Evolutionary conservation across 345 rosid genomes (phyloP), one percentile per base, ranked within the genome.

Genomic region (Arabidopsis suecica): DNA sequence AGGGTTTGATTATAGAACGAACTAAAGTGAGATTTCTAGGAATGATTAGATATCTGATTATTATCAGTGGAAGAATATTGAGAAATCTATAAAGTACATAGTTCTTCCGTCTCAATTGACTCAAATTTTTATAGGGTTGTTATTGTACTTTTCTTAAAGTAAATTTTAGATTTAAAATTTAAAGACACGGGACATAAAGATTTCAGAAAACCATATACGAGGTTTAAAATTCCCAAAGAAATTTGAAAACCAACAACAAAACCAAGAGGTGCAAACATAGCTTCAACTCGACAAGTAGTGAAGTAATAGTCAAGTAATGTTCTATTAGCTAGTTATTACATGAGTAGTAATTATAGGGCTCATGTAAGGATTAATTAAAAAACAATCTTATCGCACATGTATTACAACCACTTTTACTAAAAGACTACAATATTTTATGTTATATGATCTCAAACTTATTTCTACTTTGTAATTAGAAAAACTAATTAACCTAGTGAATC

Each of bases 11-110:
- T 50, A 75, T 56, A 41, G 40, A 74, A 51, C 69, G 37, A 68
- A 25, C 23, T 32, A 75, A 68, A 75, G 55, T 68, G 61, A 75
- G 62, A 50, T 75, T 32, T 60, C 1, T 6, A 54, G 48, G 38
- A 20, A 68, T 68, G 63, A 75, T 68, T 75, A 59, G 73, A 68
- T 67, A 67, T 34, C 38, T 30, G 36, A 47, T 75, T 30, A 38
- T 67, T 20, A 38, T 6, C 22, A 30, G 59, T 75, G 45, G 38
- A 50, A 40, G n/a, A 66, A 58, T 67, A 67, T 50, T 60, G 38
- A 50, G 14, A 60, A 32, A 68, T 68, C 79, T 60, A 14, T 50
- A 51, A 59, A 68, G 69, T 36, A 5, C 16, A 34, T 71, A 58
- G 30, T 47, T 58, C 4, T 50, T 45, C 36, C 8, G 32, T 70